Percentiles rank a stretch among this genome's conserved stretches.
Conservation (phyloP, 139 green algal species). For the Micractinium sp. region DNA sequence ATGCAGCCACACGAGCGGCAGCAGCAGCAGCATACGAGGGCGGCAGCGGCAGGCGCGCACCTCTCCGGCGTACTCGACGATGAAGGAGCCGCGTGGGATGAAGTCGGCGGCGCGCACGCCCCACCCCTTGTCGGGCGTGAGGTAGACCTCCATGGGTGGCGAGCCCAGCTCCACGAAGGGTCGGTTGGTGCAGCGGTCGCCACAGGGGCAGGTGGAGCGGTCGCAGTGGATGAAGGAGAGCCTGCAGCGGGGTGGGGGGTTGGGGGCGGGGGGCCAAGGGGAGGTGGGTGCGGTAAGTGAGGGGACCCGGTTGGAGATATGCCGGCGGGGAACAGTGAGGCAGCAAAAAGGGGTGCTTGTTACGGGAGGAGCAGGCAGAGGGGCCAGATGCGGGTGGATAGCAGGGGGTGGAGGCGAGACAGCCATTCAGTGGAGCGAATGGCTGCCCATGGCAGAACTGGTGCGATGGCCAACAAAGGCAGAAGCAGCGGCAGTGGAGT, state of each 20-base stretch:
- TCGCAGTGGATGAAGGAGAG: conserved; percentile 82
- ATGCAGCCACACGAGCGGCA: neutral
- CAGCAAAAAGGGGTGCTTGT: no score
- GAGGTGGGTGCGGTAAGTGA: neutral
- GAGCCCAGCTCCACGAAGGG: conserved; percentile 74
- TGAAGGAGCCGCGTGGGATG: conserved; percentile 71
- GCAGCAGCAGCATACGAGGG: neutral
- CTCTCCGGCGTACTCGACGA: conserved; percentile 90
- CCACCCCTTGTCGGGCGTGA: conserved; percentile 78
- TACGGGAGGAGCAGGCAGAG: no score
- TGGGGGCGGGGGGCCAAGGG: no score
- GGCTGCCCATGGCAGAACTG: neutral
- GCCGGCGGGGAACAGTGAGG: no score
- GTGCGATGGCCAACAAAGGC: neutral
- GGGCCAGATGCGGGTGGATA: no score
- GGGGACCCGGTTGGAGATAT: neutral
- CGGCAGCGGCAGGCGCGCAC: conserved; percentile 23
- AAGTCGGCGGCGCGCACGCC: conserved; percentile 66
- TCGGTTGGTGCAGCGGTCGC: conserved; percentile 78
- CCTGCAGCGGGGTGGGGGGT: neutral
- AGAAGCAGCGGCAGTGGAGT: neutral
- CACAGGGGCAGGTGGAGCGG: conserved; percentile 75
- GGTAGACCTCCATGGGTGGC: conserved; percentile 74
- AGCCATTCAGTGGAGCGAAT: no score
- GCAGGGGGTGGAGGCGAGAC: no score